Percentiles rank a stretch among this genome's conserved stretches.
Conservation (phyloP, 2,329 filamentous ascomycete genomes). For the Aphanocladium album region DNA sequence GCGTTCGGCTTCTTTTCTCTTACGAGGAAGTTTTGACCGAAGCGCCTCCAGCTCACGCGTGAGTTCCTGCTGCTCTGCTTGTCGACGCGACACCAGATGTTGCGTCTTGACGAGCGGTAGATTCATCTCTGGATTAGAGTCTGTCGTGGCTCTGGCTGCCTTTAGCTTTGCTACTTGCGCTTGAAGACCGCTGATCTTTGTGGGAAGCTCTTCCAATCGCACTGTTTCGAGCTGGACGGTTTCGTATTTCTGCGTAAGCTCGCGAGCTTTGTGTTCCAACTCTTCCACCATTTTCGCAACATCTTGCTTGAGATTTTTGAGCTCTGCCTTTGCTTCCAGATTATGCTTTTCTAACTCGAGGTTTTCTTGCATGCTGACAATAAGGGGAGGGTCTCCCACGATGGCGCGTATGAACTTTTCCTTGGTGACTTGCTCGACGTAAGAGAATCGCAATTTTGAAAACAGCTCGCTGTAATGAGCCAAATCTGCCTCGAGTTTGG, state of each 20-base stretch:
- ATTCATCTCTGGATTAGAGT: conserved; percentile 41
- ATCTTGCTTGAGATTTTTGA: conserved; percentile 76
- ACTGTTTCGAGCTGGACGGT: conserved; percentile 43
- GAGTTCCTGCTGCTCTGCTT: conserved; percentile 49
- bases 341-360: conserved; percentile 65
- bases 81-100: conserved; percentile 46
- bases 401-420: conserved; percentile 95
- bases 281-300: conserved; percentile 68
- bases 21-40: conserved; percentile 58
- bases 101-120: conserved; percentile 55
- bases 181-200: conserved; percentile 44
- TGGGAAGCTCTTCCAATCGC: conserved; percentile 47
- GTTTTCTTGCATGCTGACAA: conserved; percentile 80
- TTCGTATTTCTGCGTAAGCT: conserved; percentile 53
- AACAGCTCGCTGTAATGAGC: conserved; percentile 93
- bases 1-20: conserved; percentile 61
- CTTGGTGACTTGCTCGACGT: conserved; percentile 97
- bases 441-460: conserved; percentile 92
- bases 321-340: conserved; percentile 63
- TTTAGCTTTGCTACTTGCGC: conserved; percentile 41
- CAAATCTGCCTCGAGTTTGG: conserved; percentile 76
- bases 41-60: conserved; percentile 60
- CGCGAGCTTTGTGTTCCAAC: conserved; percentile 60
- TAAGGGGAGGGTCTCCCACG: conserved; percentile 80
- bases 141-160: conserved; percentile 30